Percentiles rank a stretch among this genome's conserved stretches.
Evolutionary conservation across 2,329 filamentous ascomycete species (phyloP).

Genomic region (Didymellaceae sp.): DNA sequence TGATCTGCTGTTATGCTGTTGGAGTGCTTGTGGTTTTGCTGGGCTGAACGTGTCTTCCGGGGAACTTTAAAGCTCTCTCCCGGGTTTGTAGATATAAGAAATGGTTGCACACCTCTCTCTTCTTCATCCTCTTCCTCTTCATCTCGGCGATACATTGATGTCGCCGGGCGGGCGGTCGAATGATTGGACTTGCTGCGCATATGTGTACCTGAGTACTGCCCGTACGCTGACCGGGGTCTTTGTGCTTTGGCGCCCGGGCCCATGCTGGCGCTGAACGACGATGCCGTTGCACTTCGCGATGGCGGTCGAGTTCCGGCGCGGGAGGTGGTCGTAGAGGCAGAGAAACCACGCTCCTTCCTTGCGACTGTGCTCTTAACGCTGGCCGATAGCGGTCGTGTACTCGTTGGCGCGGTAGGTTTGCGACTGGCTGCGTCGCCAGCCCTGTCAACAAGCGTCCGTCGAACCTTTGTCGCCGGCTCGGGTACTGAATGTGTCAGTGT

Average conservation of each 20-base stretch:
- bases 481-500: conserved; percentile 46
- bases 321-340: conserved; percentile 42
- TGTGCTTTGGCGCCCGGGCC: conserved; percentile 59
- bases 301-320: conserved; percentile 52
- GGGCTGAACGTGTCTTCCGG: conserved; percentile 32
- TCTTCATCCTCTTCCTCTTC: conserved; percentile 50
- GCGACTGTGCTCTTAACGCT: conserved; percentile 57
- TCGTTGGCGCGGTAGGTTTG: conserved; percentile 51
- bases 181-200: conserved; percentile 56
- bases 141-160: conserved; percentile 51
- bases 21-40: conserved; percentile 26
- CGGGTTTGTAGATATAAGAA: conserved; percentile 49
- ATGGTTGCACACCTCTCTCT: conserved; percentile 54
- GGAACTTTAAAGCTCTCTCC: conserved; percentile 38
- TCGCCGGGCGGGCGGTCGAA: conserved; percentile 49
- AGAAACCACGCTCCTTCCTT: conserved; percentile 45
- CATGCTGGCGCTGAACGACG: conserved; percentile 61
- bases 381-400: conserved; percentile 49
- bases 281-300: conserved; percentile 52
- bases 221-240: conserved; percentile 59
- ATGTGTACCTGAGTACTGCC: conserved; percentile 34
- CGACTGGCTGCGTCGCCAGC: conserved; percentile 56
- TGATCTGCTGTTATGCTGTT: conserved; percentile 24
- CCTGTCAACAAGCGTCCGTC: conserved; percentile 58
- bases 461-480: conserved; percentile 56